Percentiles rank a stretch among this genome's conserved stretches.
These are phyloP conservation scores for Cudoniella acicularis DNA, from an alignment of 495 filamentous ascomycete genomes.

Conservation along the genomic window DNA sequence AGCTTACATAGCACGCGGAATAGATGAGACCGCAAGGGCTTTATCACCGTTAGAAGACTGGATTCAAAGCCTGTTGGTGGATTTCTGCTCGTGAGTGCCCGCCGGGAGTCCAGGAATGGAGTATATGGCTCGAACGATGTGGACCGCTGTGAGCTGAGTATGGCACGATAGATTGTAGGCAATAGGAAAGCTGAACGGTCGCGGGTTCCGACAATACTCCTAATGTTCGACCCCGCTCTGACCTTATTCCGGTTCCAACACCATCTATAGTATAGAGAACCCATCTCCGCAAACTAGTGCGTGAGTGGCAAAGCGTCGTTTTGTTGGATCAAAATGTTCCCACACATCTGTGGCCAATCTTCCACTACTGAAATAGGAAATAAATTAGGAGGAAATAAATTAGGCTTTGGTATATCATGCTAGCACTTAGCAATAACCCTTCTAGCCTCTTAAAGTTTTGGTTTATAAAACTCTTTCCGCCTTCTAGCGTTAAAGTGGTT, in stretches of 20 bases:
- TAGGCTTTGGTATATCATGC: neutral
- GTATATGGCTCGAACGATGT: neutral
- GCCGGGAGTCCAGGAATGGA: neutral
- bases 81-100: neutral
- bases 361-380: neutral
- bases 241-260: neutral
- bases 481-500: neutral
- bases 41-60: constrained; percentile 1
- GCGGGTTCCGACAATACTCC: neutral
- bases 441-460: neutral
- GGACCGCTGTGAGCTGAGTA: neutral
- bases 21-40: neutral
- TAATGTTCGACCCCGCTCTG: neutral
- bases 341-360: neutral
- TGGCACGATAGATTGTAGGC: neutral
- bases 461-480: constrained; percentile 2
- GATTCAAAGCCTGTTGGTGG: neutral
- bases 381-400: neutral
- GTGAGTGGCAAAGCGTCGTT: neutral
- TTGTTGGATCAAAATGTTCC: constrained; percentile 1
- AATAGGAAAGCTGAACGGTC: constrained; percentile 2
- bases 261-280: neutral
- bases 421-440: neutral
- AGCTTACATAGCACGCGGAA: neutral
- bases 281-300: neutral